Percentiles rank a stretch among this genome's conserved stretches.
Conservation (phyloP, 1,284 basidiomycete species). For the Polyporus tsugae region DNA sequence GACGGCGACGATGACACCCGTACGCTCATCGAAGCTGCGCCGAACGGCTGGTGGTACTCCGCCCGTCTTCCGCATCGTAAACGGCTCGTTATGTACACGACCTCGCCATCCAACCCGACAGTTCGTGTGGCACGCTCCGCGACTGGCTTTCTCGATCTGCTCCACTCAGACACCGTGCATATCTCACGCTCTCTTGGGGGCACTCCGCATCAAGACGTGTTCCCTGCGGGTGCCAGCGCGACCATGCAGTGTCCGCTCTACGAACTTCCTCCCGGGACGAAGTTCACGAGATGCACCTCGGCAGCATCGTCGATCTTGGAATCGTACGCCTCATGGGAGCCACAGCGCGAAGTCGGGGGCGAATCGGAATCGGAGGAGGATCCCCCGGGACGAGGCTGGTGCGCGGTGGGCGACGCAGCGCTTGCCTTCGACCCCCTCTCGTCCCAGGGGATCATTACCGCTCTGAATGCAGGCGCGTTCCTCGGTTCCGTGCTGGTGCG, state of each 20-base stretch:
- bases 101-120: constrained; percentile 39
- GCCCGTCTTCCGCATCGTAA: constrained; percentile 40
- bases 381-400: constrained; percentile 31
- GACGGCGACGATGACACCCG: constrained; percentile 40
- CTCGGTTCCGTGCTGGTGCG: constrained; percentile 32
- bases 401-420: constrained; percentile 48
- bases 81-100: constrained; percentile 45
- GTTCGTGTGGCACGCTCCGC: constrained; percentile 40
- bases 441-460: constrained; percentile 49
- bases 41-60: constrained; percentile 47
- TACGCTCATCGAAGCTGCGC: constrained; percentile 46
- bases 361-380: background rate
- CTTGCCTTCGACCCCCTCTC: constrained; percentile 50
- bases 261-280: constrained; percentile 8
- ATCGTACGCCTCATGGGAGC: constrained; percentile 29
- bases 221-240: constrained; percentile 21
- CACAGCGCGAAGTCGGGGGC: constrained; percentile 11
- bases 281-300: constrained; percentile 40
- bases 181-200: background rate
- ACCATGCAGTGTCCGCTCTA: constrained; percentile 13
- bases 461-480: constrained; percentile 41
- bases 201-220: background rate
- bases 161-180: constrained; percentile 33
- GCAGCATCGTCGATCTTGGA: constrained; percentile 41
- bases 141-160: constrained; percentile 41